phyloP scores from a whole-genome alignment of 495 filamentous ascomycete species.

The Talaromyces thailandensis region DNA sequence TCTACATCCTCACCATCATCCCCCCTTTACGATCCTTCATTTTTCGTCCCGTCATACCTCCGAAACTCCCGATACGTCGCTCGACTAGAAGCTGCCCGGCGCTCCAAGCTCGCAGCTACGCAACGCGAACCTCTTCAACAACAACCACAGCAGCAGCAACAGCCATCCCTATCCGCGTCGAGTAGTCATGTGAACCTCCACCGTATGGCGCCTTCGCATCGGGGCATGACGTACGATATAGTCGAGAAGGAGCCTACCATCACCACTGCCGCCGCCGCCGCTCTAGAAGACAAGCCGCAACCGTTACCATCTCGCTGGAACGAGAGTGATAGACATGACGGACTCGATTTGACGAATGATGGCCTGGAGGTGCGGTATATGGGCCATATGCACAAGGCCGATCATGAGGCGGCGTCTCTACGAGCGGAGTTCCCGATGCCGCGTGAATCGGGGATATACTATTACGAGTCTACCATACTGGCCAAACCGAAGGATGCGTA shows the following conservation, averaged over 20 bases:
- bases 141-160: conserved; percentile 23
- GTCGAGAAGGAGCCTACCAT: conserved; percentile 55
- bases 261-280: conserved; percentile 23
- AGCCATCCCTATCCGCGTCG: conserved; percentile 49
- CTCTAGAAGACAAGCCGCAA: conserved; percentile 40
- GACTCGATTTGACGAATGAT: conserved; percentile 64
- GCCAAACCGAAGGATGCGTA: conserved; percentile 84
- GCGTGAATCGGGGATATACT: conserved; percentile 88
- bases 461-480: conserved; percentile 87
- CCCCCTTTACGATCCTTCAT: conserved; percentile 24
- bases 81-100: conserved; percentile 60
- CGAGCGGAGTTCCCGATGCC: conserved; percentile 87
- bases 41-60: conserved; percentile 79
- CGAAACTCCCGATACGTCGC: conserved; percentile 66
- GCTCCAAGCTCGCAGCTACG: conserved; percentile 44
- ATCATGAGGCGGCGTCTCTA: conserved; percentile 78
- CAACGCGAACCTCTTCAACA: conserved; percentile 34
- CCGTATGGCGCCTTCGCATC: conserved; percentile 62
- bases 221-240: conserved; percentile 77
- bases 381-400: conserved; percentile 50
- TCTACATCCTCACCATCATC: conserved; percentile 11
- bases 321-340: conserved; percentile 61
- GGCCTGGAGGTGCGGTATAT: conserved; percentile 73
- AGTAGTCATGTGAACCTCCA: conserved; percentile 55
- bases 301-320: conserved; percentile 81